Conservation (phyloP, 2,329 filamentous ascomycete genomes). For the Rutstroemia sydowiana region DNA sequence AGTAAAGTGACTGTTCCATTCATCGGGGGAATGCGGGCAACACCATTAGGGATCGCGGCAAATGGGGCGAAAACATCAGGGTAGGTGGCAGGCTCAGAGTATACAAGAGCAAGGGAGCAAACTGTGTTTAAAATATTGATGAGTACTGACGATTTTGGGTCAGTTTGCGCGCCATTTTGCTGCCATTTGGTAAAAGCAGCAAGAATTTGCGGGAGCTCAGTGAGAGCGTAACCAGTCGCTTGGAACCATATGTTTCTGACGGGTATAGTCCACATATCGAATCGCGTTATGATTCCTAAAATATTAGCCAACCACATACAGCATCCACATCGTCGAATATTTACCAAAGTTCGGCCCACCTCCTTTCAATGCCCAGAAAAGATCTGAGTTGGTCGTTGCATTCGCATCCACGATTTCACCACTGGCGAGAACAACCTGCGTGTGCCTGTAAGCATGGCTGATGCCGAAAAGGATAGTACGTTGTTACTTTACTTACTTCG, state of each 20-base stretch:
- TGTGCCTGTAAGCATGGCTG: background rate
- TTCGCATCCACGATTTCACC: constrained; percentile 31
- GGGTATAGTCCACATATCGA: background rate
- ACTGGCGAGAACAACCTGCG: background rate
- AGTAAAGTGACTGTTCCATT: too few relatives aligned
- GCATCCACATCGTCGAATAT: background rate
- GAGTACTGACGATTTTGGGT: background rate
- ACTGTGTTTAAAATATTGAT: background rate
- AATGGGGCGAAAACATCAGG: background rate
- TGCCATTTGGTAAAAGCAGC: background rate
- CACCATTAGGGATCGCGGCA: background rate
- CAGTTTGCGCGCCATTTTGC: background rate
- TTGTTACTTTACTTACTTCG: background rate
- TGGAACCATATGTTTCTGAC: background rate
- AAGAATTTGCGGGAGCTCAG: background rate
- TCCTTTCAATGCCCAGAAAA: constrained; percentile 35
- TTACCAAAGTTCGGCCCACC: constrained; percentile 16
- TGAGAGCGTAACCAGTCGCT: background rate
- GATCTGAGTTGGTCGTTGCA: constrained; percentile 36
- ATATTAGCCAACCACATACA: background rate
- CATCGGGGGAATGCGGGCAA: too few relatives aligned
- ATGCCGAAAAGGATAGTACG: too few relatives aligned
- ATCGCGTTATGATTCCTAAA: background rate
- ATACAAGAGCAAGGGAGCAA: background rate
- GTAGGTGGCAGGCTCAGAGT: background rate